Conservation (phyloP, 495 filamentous ascomycete genomes). For the Penicillium desertorum region DNA sequence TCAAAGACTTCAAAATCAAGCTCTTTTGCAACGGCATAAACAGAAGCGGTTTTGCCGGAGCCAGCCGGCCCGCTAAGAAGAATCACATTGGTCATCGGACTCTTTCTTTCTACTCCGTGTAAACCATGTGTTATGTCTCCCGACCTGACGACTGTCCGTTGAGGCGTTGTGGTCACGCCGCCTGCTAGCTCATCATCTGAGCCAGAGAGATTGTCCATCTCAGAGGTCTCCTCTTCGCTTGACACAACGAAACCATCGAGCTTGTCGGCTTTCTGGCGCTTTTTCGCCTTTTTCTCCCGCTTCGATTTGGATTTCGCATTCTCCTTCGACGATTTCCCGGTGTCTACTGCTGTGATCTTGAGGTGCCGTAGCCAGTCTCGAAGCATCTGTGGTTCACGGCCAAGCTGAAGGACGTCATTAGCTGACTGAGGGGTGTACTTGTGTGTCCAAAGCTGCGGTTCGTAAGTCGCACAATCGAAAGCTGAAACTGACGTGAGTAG, state of each 20-base stretch:
- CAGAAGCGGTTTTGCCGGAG: slow-evolving; percentile 89
- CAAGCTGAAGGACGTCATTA: slow-evolving; percentile 72
- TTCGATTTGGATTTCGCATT: slow-evolving; percentile 46
- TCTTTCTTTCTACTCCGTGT: slow-evolving; percentile 47
- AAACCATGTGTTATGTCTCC: slow-evolving; percentile 46
- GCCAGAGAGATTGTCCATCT: slow-evolving; percentile 72
- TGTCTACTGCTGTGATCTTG: slow-evolving; percentile 71
- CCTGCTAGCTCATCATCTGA: slow-evolving; percentile 55
- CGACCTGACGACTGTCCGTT: slow-evolving; percentile 65
- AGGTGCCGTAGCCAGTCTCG: slow-evolving; percentile 81
- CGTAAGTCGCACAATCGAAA: slow-evolving; percentile 77
- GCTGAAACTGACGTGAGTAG: slow-evolving; percentile 65
- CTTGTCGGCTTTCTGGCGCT: slow-evolving; percentile 65
- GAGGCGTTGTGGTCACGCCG: slow-evolving; percentile 39
- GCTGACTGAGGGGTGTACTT: slow-evolving; percentile 81
- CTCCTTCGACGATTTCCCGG: slow-evolving; percentile 47
- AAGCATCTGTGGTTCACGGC: slow-evolving; percentile 67
- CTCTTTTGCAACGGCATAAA: slow-evolving; percentile 95
- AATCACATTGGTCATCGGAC: slow-evolving; percentile 56
- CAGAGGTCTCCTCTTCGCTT: slow-evolving; percentile 76
- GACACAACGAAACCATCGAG: slow-evolving; percentile 84
- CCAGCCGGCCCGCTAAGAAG: slow-evolving; percentile 87
- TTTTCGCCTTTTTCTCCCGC: slow-evolving; percentile 54
- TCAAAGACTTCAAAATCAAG: slow-evolving; percentile 94
- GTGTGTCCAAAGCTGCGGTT: slow-evolving; percentile 70